These are phyloP conservation scores for Rhytidiadelphus loreus DNA, from an alignment of 225 moss, liverwort and hornwort species.

Conservation along the genomic window DNA sequence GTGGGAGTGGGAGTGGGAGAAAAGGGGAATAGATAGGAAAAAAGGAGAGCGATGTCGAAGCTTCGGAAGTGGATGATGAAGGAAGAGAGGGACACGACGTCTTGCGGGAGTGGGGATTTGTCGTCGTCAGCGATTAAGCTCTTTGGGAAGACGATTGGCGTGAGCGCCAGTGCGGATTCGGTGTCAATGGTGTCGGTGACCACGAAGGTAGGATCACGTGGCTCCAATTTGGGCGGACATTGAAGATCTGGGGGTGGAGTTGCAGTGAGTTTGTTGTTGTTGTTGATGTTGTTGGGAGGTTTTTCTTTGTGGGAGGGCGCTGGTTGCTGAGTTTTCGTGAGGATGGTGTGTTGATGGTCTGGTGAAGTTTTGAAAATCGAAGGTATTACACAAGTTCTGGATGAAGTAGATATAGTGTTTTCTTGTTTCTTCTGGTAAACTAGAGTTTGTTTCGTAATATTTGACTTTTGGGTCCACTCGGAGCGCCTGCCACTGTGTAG, in stretches of 20 bases:
- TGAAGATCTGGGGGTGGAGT: background rate
- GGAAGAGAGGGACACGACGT: constrained; percentile 23
- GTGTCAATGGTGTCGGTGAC: background rate
- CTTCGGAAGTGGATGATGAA: constrained; percentile 56
- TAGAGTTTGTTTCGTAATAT: background rate
- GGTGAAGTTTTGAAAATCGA: background rate
- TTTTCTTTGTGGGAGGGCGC: background rate
- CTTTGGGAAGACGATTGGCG: constrained; percentile 32
- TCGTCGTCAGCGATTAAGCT: constrained; percentile 30
- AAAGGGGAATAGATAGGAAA: background rate
- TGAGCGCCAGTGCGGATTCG: constrained; percentile 15
- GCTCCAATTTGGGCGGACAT: background rate
- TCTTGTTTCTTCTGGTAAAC: background rate
- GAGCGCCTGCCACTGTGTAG: background rate
- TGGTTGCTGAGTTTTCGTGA: too few relatives aligned
- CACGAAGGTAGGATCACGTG: background rate
- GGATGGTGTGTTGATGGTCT: background rate
- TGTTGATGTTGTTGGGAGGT: too few relatives aligned
- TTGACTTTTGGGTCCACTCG: background rate
- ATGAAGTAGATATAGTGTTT: background rate
- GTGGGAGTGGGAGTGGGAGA: background rate
- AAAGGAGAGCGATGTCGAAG: constrained; percentile 23
- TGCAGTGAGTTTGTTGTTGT: background rate
- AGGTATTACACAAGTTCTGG: background rate
- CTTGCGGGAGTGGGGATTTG: constrained; percentile 18